Evolutionary conservation across 805 yeast genomes (phyloP).

Genomic region (Kodamaea neixiangensis): DNA sequence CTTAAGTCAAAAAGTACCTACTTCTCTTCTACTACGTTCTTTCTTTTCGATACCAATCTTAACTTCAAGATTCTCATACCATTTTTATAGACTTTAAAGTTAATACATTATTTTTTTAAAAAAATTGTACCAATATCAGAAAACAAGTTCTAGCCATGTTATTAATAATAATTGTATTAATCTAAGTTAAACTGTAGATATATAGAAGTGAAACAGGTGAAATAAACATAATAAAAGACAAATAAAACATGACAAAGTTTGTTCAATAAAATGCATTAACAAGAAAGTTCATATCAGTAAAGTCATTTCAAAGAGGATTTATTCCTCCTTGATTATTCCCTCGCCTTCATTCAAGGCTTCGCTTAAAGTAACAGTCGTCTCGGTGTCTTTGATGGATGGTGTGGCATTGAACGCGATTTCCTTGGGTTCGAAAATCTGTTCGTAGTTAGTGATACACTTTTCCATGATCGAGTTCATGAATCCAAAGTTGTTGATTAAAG

Average conservation of each 20-base stretch:
- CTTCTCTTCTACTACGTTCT: neutral
- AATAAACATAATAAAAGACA: neutral
- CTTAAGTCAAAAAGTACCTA: conserved; percentile 14
- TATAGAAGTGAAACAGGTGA: neutral
- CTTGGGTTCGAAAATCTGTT: conserved; percentile 33
- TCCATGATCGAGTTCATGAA: conserved; percentile 56
- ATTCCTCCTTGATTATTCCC: conserved; percentile 3
- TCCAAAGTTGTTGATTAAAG: conserved; percentile 51
- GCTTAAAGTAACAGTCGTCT: neutral
- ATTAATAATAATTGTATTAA: neutral
- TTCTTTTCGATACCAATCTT: neutral
- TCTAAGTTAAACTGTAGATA: conserved; percentile 3
- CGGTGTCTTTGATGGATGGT: neutral
- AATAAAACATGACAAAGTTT: neutral
- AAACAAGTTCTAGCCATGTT: neutral
- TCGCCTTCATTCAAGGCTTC: conserved; percentile 8
- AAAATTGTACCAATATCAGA: neutral
- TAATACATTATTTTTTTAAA: no score
- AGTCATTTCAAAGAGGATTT: neutral
- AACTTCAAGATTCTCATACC: neutral
- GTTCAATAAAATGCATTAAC: conserved; percentile 4
- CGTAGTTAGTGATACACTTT: conserved; percentile 47
- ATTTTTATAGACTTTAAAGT: neutral
- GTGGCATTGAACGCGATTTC: neutral
- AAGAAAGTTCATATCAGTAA: conserved; percentile 1